Conservation (phyloP, 352 stramenopile species). For the Pythium pyrilobum region DNA sequence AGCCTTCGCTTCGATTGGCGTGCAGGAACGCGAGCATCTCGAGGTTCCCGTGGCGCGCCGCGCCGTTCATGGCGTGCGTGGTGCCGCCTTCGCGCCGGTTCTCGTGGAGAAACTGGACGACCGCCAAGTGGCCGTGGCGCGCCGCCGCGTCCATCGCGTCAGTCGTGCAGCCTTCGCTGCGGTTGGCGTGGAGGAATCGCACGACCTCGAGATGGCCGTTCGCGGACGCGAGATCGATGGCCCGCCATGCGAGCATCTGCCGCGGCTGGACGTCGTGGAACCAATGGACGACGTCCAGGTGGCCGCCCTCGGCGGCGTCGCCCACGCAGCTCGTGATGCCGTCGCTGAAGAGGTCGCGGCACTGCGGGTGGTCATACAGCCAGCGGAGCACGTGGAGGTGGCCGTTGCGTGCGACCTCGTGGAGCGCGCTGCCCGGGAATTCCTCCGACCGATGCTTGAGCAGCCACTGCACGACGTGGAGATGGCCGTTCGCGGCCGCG, state of each 20-base stretch:
- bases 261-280: slow-evolving; percentile 4
- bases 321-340: slow-evolving; percentile 3
- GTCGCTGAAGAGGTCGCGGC: slow-evolving; percentile 4
- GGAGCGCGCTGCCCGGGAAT: slow-evolving; percentile 1
- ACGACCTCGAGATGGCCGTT: slow-evolving; percentile 9
- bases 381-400: slow-evolving; percentile 14
- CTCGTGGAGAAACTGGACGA: slow-evolving; percentile 10
- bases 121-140: neutral
- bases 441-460: slow-evolving; percentile 6
- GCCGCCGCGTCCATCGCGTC: slow-evolving; percentile 8
- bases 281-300: slow-evolving; percentile 12
- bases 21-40: slow-evolving; percentile 9
- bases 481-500: slow-evolving; percentile 9
- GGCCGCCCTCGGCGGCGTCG: slow-evolving; percentile 10
- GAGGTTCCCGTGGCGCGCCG: slow-evolving; percentile 3
- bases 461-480: slow-evolving; percentile 13
- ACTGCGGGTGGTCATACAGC: slow-evolving; percentile 8
- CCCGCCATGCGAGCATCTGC: neutral
- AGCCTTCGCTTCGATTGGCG: slow-evolving; percentile 6
- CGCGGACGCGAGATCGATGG: slow-evolving; percentile 3
- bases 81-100: slow-evolving; percentile 10
- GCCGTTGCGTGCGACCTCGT: slow-evolving; percentile 3
- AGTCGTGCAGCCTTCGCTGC: slow-evolving; percentile 1
- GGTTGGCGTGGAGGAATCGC: slow-evolving; percentile 4
- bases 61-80: slow-evolving; percentile 5